phyloP scores from a whole-genome alignment of 495 filamentous ascomycete species.

The Xylaria bambusicola region DNA sequence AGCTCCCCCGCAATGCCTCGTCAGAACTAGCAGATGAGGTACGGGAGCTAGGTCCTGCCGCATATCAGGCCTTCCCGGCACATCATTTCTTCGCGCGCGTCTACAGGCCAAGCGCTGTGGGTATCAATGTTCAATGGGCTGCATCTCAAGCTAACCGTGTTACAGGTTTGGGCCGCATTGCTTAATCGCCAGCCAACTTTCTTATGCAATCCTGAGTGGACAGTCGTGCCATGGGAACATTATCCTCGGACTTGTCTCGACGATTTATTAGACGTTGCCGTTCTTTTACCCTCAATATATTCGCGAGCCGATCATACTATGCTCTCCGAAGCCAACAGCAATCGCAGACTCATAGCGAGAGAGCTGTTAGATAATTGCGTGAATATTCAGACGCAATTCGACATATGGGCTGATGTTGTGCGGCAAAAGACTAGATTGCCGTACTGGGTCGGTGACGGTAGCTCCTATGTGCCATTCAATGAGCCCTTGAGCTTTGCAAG shows the following conservation, averaged over 20 bases:
- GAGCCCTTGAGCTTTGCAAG: constrained; percentile 38
- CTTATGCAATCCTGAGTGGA: constrained; percentile 46
- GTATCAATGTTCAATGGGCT: constrained; percentile 9
- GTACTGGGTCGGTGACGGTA: constrained; percentile 25
- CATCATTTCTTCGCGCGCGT: constrained; percentile 54
- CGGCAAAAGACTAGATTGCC: constrained; percentile 25
- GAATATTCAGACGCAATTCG: constrained; percentile 41
- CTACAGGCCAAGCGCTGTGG: constrained; percentile 45
- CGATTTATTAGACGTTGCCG: constrained; percentile 44
- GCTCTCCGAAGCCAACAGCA: constrained; percentile 27
- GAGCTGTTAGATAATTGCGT: constrained; percentile 44
- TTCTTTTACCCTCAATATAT: constrained; percentile 40
- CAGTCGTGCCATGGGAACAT: constrained; percentile 43
- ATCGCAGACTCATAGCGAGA: constrained; percentile 41
- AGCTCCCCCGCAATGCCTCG: constrained; percentile 33
- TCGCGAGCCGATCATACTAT: constrained; percentile 38
- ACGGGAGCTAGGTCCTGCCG: constrained; percentile 39
- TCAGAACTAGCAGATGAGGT: constrained; percentile 32
- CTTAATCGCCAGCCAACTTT: constrained; percentile 47
- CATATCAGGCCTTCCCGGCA: constrained; percentile 44
- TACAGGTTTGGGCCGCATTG: constrained; percentile 47
- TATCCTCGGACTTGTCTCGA: constrained; percentile 48
- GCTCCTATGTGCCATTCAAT: constrained; percentile 37
- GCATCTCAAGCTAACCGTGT: constrained; percentile 14
- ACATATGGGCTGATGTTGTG: constrained; percentile 40